Base-by-base conservation (phyloP, 192 early-diverging fungal genomes). In the Chytriomyces sp. region DNA sequence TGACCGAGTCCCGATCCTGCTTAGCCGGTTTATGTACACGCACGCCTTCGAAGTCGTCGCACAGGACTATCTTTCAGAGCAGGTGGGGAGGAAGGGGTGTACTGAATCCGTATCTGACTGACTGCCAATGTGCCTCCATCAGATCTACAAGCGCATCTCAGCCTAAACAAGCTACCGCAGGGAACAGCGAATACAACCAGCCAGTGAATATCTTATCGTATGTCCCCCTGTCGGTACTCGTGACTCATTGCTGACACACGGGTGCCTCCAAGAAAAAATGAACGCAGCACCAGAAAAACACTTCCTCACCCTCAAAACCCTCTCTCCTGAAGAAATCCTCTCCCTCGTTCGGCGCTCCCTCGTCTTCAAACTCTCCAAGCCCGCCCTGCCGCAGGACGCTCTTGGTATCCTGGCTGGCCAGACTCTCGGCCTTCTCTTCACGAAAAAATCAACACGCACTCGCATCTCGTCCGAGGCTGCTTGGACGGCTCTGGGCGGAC, bases 391-490 rank as follows among this genome's bases (percentile, higher is more conserved):
- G 2, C 61, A 37, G 0, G 40, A 12, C 10, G 19, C 53, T 10
- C 32, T 28, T 10, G 19, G 12, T n/a, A 37, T 59, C 17, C 66
- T 85, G 31, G 58, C 62, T 25, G 95, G 96, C 32, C 91, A 96
- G 66, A 95, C 95, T 1, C 84, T 99, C 6, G 98, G 87, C 1
- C 80, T 99, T 38, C 84, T 98, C 71, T 99, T 99, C 49, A 93
- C 98, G 17, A 99, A 99, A 75, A 89, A 94, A 53, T 92, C 90
- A 2, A 99, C 98, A 5, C 93, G 98, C 52, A 99, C 98, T 14
- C 88, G 98, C 39, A 94, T 99, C 39, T 94, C 94, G 7, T 89
- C 93, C 58, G 98, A 99, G 77, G 85, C 93, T 10, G 92, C 95
- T 0, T 89, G 95, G 60, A 89, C 94, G 0, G 94, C 93, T 73